phyloP scores from a whole-genome alignment of 1,284 basidiomycete genomes.

The Ceratobasidium sp. region DNA sequence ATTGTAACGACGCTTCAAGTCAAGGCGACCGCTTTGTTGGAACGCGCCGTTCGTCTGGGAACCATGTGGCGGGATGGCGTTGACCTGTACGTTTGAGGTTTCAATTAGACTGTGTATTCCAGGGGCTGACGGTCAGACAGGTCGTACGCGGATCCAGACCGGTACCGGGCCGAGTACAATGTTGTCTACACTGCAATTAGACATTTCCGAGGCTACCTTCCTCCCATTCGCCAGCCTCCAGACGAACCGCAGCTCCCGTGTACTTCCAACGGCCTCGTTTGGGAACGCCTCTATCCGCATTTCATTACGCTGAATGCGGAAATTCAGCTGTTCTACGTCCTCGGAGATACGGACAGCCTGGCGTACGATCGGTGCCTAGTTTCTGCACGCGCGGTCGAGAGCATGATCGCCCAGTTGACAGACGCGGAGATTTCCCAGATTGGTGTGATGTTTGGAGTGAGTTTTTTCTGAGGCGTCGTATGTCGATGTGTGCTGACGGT shows the following conservation, averaged over 20 bases:
- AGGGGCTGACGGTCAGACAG: neutral
- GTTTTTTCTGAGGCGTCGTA: neutral
- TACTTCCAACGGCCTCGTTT: constrained; percentile 9
- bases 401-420: neutral
- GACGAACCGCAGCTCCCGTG: neutral
- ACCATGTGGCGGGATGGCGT: constrained; percentile 18
- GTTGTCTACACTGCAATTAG: neutral
- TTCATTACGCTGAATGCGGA: constrained; percentile 20
- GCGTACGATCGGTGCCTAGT: neutral
- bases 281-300: constrained; percentile 25
- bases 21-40: constrained; percentile 22
- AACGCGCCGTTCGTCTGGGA: constrained; percentile 28
- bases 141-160: neutral
- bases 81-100: constrained; percentile 2
- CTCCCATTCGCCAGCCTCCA: neutral
- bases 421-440: constrained; percentile 5
- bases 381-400: constrained; percentile 1
- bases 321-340: constrained; percentile 22
- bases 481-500: neutral
- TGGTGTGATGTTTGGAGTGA: constrained; percentile 27
- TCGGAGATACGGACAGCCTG: constrained; percentile 5
- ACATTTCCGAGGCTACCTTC: constrained; percentile 24
- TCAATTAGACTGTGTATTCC: neutral
- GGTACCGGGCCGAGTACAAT: constrained; percentile 22
- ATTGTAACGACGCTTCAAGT: constrained; percentile 17